These are phyloP conservation scores for Hypoxylon sp. DNA, from an alignment of 2,329 filamentous ascomycete genomes.

Conservation along the genomic window DNA sequence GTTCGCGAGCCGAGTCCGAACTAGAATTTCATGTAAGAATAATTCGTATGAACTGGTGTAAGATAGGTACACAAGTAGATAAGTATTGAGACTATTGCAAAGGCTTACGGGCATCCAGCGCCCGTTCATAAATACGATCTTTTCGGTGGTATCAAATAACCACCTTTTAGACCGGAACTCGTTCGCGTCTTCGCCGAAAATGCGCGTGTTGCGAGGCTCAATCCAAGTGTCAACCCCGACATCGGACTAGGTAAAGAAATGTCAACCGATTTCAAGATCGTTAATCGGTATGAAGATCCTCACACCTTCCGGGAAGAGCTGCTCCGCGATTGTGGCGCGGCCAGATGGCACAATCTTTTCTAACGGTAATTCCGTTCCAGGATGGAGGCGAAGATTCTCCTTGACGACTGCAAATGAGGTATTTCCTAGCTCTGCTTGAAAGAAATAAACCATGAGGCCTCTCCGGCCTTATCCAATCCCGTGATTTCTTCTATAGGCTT, in stretches of 20 bases:
- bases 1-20: slow-evolving; percentile 55
- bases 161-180: slow-evolving; percentile 49
- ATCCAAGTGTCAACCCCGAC: slow-evolving; percentile 61
- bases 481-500: slow-evolving; percentile 34
- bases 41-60: not conserved
- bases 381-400: slow-evolving; percentile 62
- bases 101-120: slow-evolving; percentile 12
- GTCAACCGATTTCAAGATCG: not conserved
- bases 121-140: slow-evolving; percentile 40
- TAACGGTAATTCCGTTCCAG: slow-evolving; percentile 58
- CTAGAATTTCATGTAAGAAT: too few relatives aligned
- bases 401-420: slow-evolving; percentile 63
- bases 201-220: slow-evolving; percentile 56
- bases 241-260: slow-evolving; percentile 43
- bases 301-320: slow-evolving; percentile 7
- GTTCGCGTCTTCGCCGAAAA: slow-evolving; percentile 58
- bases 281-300: not conserved
- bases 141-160: slow-evolving; percentile 30
- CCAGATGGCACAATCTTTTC: slow-evolving; percentile 58
- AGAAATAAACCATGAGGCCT: slow-evolving; percentile 47
- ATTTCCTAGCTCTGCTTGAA: slow-evolving; percentile 52
- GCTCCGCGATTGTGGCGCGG: slow-evolving; percentile 2
- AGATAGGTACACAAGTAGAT: not conserved
- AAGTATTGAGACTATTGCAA: not conserved
- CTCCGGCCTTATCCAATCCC: not conserved